Conservation (phyloP, 345 rosid species). For the Hibiscus trionum region DNA sequence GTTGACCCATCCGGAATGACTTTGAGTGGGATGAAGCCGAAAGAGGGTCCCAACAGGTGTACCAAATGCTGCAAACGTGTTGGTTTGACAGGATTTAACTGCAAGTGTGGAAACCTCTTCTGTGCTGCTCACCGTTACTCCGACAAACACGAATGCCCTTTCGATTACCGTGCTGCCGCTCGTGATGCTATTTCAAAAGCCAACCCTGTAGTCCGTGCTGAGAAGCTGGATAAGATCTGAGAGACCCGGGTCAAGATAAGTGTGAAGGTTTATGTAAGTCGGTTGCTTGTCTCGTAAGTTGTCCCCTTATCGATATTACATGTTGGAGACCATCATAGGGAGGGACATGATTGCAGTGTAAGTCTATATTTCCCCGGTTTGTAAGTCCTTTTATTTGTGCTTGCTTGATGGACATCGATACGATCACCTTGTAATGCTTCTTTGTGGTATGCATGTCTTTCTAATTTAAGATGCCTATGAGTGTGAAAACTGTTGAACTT, state of each 20-base stretch:
- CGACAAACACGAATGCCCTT: constrained; percentile 59
- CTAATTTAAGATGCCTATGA: neutral
- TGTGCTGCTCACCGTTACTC: constrained; percentile 70
- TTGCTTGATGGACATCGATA: constrained; percentile 21
- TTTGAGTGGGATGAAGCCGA: constrained; percentile 37
- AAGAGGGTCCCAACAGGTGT: constrained; percentile 70
- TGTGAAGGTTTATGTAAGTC: constrained; percentile 17
- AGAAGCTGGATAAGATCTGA: constrained; percentile 60
- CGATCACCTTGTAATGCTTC: constrained; percentile 22
- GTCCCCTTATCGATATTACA: neutral
- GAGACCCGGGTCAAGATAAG: neutral
- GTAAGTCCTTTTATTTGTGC: constrained; percentile 26
- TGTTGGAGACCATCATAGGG: constrained; percentile 9
- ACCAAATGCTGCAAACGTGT: constrained; percentile 46
- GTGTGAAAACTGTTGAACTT: neutral
- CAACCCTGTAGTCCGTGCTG: constrained; percentile 53
- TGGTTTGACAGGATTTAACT: constrained; percentile 57
- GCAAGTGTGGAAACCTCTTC: constrained; percentile 57
- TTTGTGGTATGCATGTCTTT: constrained; percentile 16
- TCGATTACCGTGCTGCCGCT: constrained; percentile 47
- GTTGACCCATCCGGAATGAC: constrained; percentile 18
- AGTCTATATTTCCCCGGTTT: constrained; percentile 19
- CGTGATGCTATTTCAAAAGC: constrained; percentile 55
- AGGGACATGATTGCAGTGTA: constrained; percentile 24
- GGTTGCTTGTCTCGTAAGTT: constrained; percentile 19